Base-by-base conservation (phyloP, 352 stramenopile genomes). In the Phytophthora pini region DNA sequence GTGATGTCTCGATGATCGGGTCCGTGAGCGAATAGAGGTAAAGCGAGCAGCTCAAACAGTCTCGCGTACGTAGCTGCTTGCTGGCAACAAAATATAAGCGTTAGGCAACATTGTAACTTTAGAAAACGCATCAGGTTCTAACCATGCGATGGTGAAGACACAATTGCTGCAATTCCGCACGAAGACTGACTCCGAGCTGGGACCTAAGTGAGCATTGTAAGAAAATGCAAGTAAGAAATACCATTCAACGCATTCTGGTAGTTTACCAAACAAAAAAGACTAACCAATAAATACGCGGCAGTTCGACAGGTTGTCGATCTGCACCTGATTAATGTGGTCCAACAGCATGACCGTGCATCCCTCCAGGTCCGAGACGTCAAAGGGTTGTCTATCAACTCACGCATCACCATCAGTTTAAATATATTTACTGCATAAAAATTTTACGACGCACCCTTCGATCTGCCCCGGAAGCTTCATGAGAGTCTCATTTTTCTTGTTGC, bases 1-100 rank as follows among this genome's bases (percentile, higher is more conserved):
- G 80, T 2, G 87, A 97, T 11, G 86, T 97, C 76, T 98, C 93
- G 66, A 98, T 97, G 58, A 97, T 96, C 27, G 91, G 93, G 58
- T 97, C 90, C 3, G 93, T 97, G 43, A 97, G 83, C 22, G 82
- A 94, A 63, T 97, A 97, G 1, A 98, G 67, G 39, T 90, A 94
- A 44, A 97, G 84, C 0, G 79, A 87, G 73, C 89, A 97, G 49
- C 86, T 70, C 2, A 67, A 68, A 61, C 87, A 97, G 70, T 97
- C 91, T 31, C 91, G 77, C 2, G 86, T 97, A 27, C 93, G 78
- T 9, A 98, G 78, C 54, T 98, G 93, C 73, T 97, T 98, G 74
- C 85, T 93, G 34, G 12, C 22, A 46, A 43, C 3, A 24, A 55
- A 4, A 39, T 10, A 45, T 6, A 43, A 38, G 15, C 20, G n/a